Conservation (phyloP, 371 early-diverging fungal species). For the Nematocida major region DNA sequence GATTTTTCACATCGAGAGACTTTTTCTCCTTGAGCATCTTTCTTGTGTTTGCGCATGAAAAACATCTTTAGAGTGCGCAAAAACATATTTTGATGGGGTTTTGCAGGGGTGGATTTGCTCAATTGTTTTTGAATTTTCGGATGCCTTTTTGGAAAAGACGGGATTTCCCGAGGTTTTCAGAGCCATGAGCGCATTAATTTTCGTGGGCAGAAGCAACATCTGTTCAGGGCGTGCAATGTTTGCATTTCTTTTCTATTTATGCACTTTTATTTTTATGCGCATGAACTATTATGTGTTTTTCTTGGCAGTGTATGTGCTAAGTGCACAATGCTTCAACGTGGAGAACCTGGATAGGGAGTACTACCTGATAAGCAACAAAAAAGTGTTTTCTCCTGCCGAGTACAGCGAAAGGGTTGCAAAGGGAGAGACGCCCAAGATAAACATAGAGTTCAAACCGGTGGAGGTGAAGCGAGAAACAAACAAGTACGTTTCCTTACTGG, state of each 20-base stretch:
- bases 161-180: too few relatives aligned
- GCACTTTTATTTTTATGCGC: neutral
- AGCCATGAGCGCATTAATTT: too few relatives aligned
- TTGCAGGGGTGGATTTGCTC: too few relatives aligned
- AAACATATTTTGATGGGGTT: too few relatives aligned
- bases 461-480: constrained; percentile 1
- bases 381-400: neutral
- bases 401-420: neutral
- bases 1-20: too few relatives aligned
- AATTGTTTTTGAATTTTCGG: too few relatives aligned
- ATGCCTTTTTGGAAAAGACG: too few relatives aligned
- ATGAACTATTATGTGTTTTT: constrained; percentile 1
- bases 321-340: neutral
- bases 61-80: too few relatives aligned
- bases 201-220: too few relatives aligned
- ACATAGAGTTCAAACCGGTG: neutral
- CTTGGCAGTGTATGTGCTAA: neutral
- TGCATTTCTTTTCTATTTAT: neutral
- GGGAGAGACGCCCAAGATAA: neutral
- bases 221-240: too few relatives aligned
- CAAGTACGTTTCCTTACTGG: neutral
- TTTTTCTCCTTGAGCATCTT: too few relatives aligned
- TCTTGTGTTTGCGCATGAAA: too few relatives aligned
- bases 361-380: constrained; percentile 3
- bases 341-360: constrained; percentile 29